Conservation (phyloP, 2,329 filamentous ascomycete species). For the Dactylella cylindrospora region DNA sequence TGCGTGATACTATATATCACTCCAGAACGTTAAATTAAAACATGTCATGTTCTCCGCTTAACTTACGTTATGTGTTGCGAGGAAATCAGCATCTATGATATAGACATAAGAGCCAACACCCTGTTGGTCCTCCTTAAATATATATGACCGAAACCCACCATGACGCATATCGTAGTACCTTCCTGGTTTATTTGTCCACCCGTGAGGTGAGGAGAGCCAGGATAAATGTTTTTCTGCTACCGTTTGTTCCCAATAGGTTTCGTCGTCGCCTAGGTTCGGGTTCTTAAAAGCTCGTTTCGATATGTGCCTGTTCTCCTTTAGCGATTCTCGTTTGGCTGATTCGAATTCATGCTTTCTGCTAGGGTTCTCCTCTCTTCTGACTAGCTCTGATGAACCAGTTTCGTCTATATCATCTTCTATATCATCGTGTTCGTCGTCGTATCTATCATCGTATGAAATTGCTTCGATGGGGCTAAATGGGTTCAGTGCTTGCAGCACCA, state of each 20-base stretch:
- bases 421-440: neutral
- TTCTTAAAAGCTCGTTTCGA: conserved; percentile 4
- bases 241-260: conserved; percentile 3
- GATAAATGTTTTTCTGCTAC: conserved; percentile 6
- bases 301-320: too few species aligned
- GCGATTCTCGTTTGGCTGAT: neutral
- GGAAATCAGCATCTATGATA: conserved; percentile 1
- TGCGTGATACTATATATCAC: too few species aligned
- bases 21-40: too few species aligned
- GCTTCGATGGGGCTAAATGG: neutral
- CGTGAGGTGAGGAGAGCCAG: conserved; percentile 19
- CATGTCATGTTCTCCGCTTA: neutral
- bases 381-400: neutral
- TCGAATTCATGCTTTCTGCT: neutral
- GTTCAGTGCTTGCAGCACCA: neutral
- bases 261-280: conserved; percentile 6
- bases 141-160: conserved; percentile 11
- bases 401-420: neutral
- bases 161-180: conserved; percentile 15
- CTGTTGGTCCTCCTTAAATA: conserved; percentile 4
- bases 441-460: conserved; percentile 16
- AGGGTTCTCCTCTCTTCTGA: conserved; percentile 6
- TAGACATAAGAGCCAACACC: conserved; percentile 3
- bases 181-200: neutral
- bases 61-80: conserved; percentile 5